Conservation (phyloP, 108 stramenopile genomes). For the Cylindrotheca fusiformis region DNA sequence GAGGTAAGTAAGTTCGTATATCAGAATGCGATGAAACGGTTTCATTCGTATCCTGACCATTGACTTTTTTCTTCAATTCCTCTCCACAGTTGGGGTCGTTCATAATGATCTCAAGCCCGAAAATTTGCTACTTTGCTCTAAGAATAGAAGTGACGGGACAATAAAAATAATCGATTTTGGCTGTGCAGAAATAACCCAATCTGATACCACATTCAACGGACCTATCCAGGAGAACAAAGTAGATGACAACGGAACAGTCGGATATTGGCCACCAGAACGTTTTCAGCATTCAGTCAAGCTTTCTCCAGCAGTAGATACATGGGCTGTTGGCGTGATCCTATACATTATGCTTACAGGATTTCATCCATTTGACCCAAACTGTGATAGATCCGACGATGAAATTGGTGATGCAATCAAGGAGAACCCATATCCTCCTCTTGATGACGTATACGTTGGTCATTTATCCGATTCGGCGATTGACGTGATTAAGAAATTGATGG, state of each 20-base stretch:
- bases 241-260: conserved; percentile 71
- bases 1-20: no score
- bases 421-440: conserved; percentile 46
- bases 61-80: background rate
- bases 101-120: conserved; percentile 86
- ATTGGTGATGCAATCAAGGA: conserved; percentile 50
- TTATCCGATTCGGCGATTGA: conserved; percentile 71
- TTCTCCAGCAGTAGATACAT: conserved; percentile 63
- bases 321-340: conserved; percentile 78
- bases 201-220: conserved; percentile 37
- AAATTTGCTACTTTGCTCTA: conserved; percentile 67
- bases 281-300: conserved; percentile 26
- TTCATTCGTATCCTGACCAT: background rate
- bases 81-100: conserved; percentile 40
- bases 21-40: no score
- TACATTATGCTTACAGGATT: conserved; percentile 87
- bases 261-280: conserved; percentile 57
- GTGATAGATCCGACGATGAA: conserved; percentile 62
- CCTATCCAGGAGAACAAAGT: conserved; percentile 61
- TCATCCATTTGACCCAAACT: conserved; percentile 79
- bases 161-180: conserved; percentile 90
- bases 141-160: conserved; percentile 54
- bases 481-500: conserved; percentile 72
- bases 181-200: conserved; percentile 49
- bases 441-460: conserved; percentile 35